Base-by-base conservation (phyloP, 2,329 filamentous ascomycete species). In the Aureobasidium zeae region DNA sequence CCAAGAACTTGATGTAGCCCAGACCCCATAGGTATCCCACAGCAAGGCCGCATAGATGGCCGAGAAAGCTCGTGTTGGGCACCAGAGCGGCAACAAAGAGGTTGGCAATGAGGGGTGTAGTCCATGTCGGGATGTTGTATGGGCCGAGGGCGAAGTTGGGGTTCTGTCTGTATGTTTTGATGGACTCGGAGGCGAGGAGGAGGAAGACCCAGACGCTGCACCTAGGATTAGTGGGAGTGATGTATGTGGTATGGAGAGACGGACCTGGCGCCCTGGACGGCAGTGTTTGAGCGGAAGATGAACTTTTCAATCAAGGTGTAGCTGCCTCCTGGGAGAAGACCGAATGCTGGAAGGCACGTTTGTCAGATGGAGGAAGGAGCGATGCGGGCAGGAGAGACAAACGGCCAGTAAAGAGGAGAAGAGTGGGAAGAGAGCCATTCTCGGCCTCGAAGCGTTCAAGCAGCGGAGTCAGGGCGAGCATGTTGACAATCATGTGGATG, bases 361-460 rank as follows among this genome's bases (percentile, higher is more conserved):
- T 0, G 28, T 41, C 13, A 41, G 37, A 31, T 17, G 10, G 4
- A 13, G 3, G 15, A 16, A 1, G 13, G 21, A 25, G 29, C n/a
- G 13, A 5, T 2, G 8, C 32, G 9, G 11, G 11, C 9, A 26
- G 9, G 2, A 13, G 1, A 21, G 30, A 74, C 87, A 70, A 71
- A 94, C 87, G 88, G 46, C 91, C 91, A 56, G 91, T 77, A 62
- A 96, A 95, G 41, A 96, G 71, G 25, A 85, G 77, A 50, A 94
- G 62, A n/a, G 86, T 83, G 19, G 86, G 86, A 57, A 96, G 69
- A 6, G 89, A 96, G 41, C 91, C 91, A 63, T 93, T 80, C 62
- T 95, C 89, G 49, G 77, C 76, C 67, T 98, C 91, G 63, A 96
- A 98, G 49, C 88, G 77, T 64, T 95, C 89, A 61, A 98, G 68